These are phyloP conservation scores for Lasiodiplodia citricola DNA, from an alignment of 2,329 filamentous ascomycete genomes.

Conservation along the genomic window DNA sequence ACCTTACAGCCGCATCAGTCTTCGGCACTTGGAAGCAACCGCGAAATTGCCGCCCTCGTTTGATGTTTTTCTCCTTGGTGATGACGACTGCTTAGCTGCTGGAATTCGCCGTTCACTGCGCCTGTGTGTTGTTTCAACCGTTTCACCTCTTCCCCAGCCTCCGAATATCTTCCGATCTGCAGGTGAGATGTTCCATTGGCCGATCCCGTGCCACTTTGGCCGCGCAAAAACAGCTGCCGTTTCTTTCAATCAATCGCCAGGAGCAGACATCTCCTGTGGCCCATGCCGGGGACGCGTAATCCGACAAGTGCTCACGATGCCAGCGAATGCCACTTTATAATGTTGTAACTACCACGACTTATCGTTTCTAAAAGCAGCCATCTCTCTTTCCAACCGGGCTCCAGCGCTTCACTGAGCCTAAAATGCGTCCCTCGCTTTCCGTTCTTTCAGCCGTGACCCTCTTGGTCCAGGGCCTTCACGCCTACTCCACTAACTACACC, in stretches of 20 bases:
- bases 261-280: background rate
- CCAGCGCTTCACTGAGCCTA: background rate
- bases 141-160: background rate
- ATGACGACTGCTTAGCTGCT: background rate
- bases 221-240: background rate
- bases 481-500: constrained; percentile 24
- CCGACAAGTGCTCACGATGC: background rate
- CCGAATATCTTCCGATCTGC: constrained; percentile 1
- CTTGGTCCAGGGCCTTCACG: constrained; percentile 15
- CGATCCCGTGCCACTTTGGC: constrained; percentile 4
- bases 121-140: constrained; percentile 9
- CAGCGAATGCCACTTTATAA: background rate
- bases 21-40: background rate
- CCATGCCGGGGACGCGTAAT: constrained; percentile 15
- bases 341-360: background rate
- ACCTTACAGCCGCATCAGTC: background rate
- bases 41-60: background rate
- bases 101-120: background rate
- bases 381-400: background rate
- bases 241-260: background rate
- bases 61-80: background rate
- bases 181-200: constrained; percentile 13
- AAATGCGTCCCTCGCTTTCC: constrained; percentile 15
- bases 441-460: constrained; percentile 12
- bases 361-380: background rate